Evolutionary conservation across 225 moss, liverwort and hornwort genomes (phyloP).

Genomic region (Marchantia polymorpha): DNA sequence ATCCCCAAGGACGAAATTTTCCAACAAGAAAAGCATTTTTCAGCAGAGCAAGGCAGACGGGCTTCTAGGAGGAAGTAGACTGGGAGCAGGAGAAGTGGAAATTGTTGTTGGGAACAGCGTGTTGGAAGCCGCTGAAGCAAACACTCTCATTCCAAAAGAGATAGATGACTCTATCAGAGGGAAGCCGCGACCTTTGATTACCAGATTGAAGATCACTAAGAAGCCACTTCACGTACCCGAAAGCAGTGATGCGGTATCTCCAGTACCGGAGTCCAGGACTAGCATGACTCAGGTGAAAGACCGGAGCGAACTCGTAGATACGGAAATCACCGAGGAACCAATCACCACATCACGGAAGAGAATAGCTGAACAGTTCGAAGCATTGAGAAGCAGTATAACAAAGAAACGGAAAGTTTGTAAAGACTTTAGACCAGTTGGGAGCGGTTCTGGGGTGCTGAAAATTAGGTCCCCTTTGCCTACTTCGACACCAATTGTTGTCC

Average conservation of each 20-base stretch:
- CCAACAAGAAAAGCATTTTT: conserved; percentile 20
- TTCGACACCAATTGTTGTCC: not conserved
- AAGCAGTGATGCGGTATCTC: conserved; percentile 1
- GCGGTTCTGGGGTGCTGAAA: conserved; percentile 32
- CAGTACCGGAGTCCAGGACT: conserved; percentile 8
- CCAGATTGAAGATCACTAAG: conserved; percentile 22
- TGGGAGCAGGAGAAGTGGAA: conserved; percentile 30
- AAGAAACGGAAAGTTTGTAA: conserved; percentile 57
- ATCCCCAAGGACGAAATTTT: conserved; percentile 31
- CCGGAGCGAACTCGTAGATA: not conserved
- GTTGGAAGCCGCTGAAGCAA: not conserved
- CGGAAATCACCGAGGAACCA: conserved; percentile 27
- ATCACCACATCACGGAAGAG: conserved; percentile 43
- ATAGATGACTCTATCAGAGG: not conserved
- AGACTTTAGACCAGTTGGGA: not conserved
- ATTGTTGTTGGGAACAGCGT: conserved; percentile 28
- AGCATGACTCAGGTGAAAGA: conserved; percentile 3
- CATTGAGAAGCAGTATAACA: conserved; percentile 14
- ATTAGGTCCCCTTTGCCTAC: conserved; percentile 12
- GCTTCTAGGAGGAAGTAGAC: not conserved
- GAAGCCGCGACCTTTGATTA: conserved; percentile 25
- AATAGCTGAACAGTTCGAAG: conserved; percentile 33
- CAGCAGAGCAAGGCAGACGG: conserved; percentile 26
- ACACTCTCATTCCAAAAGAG: not conserved
- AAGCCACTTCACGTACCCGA: conserved; percentile 8